Percentiles rank a stretch among this genome's conserved stretches.
Evolutionary conservation across 2,329 filamentous ascomycete species (phyloP).

Genomic region (Aspergillus carbonarius): DNA sequence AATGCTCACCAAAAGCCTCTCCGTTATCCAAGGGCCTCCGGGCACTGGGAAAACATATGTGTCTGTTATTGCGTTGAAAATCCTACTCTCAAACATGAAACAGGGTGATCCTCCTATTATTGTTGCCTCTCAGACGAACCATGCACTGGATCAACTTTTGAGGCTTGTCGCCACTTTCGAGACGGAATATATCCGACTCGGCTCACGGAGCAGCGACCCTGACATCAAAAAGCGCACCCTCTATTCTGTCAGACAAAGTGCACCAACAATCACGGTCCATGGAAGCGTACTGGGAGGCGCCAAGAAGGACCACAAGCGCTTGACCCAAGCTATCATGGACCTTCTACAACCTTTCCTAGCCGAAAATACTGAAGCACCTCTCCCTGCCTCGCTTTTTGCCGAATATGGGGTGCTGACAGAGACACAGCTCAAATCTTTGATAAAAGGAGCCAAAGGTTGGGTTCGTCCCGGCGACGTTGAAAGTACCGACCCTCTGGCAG

Average conservation of each 20-base stretch:
- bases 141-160: conserved; percentile 82
- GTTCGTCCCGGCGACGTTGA: conserved; percentile 35
- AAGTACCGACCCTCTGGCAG: conserved; percentile 43
- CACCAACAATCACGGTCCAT: conserved; percentile 33
- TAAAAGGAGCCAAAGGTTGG: conserved; percentile 48
- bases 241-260: conserved; percentile 56
- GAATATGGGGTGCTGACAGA: conserved; percentile 59
- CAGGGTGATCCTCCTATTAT: conserved; percentile 66
- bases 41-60: conserved; percentile 80
- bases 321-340: conserved; percentile 43
- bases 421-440: conserved; percentile 63
- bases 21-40: conserved; percentile 81
- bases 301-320: conserved; percentile 41
- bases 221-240: conserved; percentile 66
- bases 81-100: conserved; percentile 61
- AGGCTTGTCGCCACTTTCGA: conserved; percentile 63
- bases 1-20: conserved; percentile 69
- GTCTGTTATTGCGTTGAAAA: conserved; percentile 68
- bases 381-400: conserved; percentile 57
- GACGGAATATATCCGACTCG: conserved; percentile 63
- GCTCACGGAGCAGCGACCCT: conserved; percentile 66
- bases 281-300: conserved; percentile 45
- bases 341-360: conserved; percentile 45
- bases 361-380: conserved; percentile 40
- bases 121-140: conserved; percentile 83